Base-by-base conservation (phyloP, 768 basidiomycete genomes). In the Nevesoporus exiguus region DNA sequence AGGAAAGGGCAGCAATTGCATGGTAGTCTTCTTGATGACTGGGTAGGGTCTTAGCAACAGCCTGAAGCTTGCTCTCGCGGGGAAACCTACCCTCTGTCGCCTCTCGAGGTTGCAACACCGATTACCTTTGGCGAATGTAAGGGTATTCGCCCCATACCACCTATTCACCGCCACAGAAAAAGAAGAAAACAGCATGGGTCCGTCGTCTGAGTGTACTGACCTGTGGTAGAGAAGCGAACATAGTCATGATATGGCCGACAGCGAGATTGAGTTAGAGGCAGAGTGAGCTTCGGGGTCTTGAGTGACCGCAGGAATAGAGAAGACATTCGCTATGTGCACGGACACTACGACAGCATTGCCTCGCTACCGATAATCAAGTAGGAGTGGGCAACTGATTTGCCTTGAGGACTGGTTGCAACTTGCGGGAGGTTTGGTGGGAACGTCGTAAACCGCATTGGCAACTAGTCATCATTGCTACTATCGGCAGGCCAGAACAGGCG, bases 1-100 rank as follows among this genome's bases (percentile, higher is more conserved):
- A 66, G 19, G 87, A 85, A 22, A 97, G 77, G 1, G 88, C 81
- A 7, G 85, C 81, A 65, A 88, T 88, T 14, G 85, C 77, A 65
- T 88, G 82, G 57, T 88, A 90, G 64, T 97, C 94, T 72, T 96
- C 93, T 69, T 96, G 93, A 58, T 95, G 84, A 57, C 93, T 95
- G 62, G 13, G 47, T 31, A 48, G 52, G 50, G 51, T 54, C 39
- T 67, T 40, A 58, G 45, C 41, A 40, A 24, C 22, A 27, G 22
- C n/a, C n/a, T n/a, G 27, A 6, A 37, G 11, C 25, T n/a, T 15
- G 30, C 10, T 34, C 39, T 44, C 42, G 49, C 21, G 29, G 52
- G 40, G 47, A 11, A 25, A 60, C 73, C 29, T 65, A 87, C 91
- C 79, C 78, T 70, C 90, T 76, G 62, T 84, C 85, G 39, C 91